Evolutionary conservation across 306 rosid genomes (phyloP), one percentile per base, ranked within the genome.

Genomic region (Rosa chinensis): DNA sequence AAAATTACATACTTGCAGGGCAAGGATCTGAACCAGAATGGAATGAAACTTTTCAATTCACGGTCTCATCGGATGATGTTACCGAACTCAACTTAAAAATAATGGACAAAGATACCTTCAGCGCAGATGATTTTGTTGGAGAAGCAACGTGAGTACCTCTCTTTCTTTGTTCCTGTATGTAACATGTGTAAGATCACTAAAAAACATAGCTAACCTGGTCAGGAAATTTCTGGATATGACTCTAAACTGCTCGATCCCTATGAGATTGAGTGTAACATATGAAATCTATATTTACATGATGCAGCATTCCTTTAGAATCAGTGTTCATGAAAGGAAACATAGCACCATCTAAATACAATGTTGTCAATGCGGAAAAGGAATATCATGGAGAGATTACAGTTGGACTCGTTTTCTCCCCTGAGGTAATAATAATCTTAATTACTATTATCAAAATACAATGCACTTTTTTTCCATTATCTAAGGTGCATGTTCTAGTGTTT

Each of bases 41-140:
- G 98, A 93, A 93, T 21, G 97, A 93, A 73, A 88, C 11, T 40
- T 93, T 93, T 81, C 75, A 88, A 14, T 93, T 91, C 80, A 84
- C 74, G 23, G 43, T 93, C 53, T 79, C 97, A 6, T 90, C 84
- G 7, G 90, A 87, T n/a, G 45, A 66, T 66, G 87, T 59, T 79
- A 72, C 86, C 43, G 93, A 88, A 43, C 88, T 93, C 79, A 58
- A 20, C 9, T 40, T 93, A 80, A 93, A 87, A 85, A 87, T 93
- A 68, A 64, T 88, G 87, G 97, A 93, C 84, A 88, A 88, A 40
- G 98, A 93, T 44, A 11, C 5, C 23, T 79, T 79, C 16, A 25
- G 86, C 0, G 67, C 61, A 0, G 87, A 93, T 73, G 97, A 93
- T 76, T 21, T 85, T 8, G 92, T 93, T 0, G 98, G 98, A 71